Evolutionary conservation across 1,139 yeast species (phyloP).

Genomic region (Taphrina sp.): DNA sequence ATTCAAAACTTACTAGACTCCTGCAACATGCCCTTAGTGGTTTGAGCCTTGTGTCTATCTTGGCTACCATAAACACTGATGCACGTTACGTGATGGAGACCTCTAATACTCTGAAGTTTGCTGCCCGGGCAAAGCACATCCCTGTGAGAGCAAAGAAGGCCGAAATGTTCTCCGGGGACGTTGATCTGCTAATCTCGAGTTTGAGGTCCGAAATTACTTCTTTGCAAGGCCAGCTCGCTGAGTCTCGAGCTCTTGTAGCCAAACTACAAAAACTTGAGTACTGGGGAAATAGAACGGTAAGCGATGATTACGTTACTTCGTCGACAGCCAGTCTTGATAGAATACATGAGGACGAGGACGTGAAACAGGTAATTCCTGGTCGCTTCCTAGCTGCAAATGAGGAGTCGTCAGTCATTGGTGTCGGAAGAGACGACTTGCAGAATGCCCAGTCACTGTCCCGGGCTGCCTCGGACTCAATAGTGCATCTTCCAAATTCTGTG

Average conservation of each 20-base stretch:
- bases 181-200: slow-evolving; percentile 12
- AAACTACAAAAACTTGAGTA: slow-evolving; percentile 3
- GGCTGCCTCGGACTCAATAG: background rate
- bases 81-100: slow-evolving; percentile 70
- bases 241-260: slow-evolving; percentile 4
- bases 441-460: background rate
- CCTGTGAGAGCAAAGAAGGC: slow-evolving; percentile 26
- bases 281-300: background rate
- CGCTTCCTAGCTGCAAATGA: too few relatives aligned
- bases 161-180: slow-evolving; percentile 13
- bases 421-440: background rate
- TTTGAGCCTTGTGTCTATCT: slow-evolving; percentile 73
- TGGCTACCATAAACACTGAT: slow-evolving; percentile 74
- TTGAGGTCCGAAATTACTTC: slow-evolving; percentile 6
- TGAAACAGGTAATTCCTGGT: background rate
- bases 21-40: slow-evolving; percentile 92
- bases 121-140: slow-evolving; percentile 71
- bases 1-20: slow-evolving; percentile 81
- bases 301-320: background rate
- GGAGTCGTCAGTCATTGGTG: background rate
- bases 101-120: slow-evolving; percentile 80
- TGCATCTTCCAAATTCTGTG: background rate
- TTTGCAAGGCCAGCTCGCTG: slow-evolving; percentile 9
- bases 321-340: background rate
- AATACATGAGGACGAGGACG: slow-evolving; percentile 12